These are phyloP conservation scores for Globisporangium splendens DNA, from an alignment of 352 stramenopile genomes.

Conservation along the genomic window DNA sequence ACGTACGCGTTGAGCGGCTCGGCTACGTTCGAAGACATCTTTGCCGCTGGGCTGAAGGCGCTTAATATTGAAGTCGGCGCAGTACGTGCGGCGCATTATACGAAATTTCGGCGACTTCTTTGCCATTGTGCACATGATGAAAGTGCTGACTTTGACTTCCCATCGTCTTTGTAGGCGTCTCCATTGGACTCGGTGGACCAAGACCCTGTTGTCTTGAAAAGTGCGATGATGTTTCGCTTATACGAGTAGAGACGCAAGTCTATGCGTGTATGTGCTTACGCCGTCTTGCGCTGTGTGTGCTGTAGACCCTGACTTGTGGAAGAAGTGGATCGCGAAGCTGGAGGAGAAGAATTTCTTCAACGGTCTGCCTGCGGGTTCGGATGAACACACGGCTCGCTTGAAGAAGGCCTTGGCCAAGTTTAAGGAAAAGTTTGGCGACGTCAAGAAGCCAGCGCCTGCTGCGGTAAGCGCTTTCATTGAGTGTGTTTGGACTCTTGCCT, in stretches of 20 bases:
- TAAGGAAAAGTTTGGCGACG: slow-evolving; percentile 82
- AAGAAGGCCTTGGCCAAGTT: slow-evolving; percentile 83
- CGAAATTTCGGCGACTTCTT: not conserved
- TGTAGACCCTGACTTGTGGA: slow-evolving; percentile 79
- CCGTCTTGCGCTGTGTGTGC: not conserved
- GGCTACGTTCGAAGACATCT: slow-evolving; percentile 63
- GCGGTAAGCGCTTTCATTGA: slow-evolving; percentile 12
- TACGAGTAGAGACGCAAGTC: not conserved
- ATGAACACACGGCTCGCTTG: slow-evolving; percentile 54
- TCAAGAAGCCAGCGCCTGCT: slow-evolving; percentile 32
- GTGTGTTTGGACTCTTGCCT: slow-evolving; percentile 1
- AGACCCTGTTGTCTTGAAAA: slow-evolving; percentile 74
- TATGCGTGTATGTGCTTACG: not conserved
- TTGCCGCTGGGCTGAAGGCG: slow-evolving; percentile 58
- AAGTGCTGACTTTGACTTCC: not conserved
- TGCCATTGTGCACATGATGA: not conserved
- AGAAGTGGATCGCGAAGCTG: slow-evolving; percentile 85
- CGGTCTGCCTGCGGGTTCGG: slow-evolving; percentile 41
- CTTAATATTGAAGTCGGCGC: slow-evolving; percentile 48
- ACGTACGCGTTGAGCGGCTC: slow-evolving; percentile 39
- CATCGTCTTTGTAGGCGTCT: slow-evolving; percentile 4
- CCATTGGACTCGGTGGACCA: slow-evolving; percentile 33
- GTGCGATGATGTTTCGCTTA: slow-evolving; percentile 15
- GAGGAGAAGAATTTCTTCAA: slow-evolving; percentile 88
- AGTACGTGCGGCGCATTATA: not conserved